Conservation (phyloP, 495 filamentous ascomycete species). For the Corynascus novoguineensis region DNA sequence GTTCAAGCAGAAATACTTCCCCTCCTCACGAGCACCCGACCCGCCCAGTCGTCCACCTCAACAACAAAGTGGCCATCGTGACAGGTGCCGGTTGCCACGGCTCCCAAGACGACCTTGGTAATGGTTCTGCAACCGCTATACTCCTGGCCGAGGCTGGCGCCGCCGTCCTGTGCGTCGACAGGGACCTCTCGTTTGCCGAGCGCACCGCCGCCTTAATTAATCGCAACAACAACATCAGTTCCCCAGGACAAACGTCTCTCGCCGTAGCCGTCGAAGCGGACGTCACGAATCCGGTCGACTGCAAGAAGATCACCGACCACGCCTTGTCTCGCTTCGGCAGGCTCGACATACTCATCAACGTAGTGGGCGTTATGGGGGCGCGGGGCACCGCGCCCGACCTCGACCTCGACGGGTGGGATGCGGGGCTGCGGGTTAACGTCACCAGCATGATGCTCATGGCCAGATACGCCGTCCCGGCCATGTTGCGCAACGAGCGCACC, state of each 20-base stretch:
- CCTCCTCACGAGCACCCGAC: too few relatives aligned
- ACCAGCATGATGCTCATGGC: not conserved
- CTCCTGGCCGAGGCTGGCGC: not conserved
- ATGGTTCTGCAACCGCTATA: not conserved
- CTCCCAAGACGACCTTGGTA: not conserved
- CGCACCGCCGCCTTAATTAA: not conserved
- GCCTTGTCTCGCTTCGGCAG: not conserved
- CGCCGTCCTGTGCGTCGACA: not conserved
- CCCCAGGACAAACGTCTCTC: not conserved
- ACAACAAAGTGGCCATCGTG: not conserved
- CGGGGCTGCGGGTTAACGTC: not conserved
- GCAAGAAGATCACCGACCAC: not conserved
- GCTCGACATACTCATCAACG: not conserved
- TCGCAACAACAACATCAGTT: not conserved
- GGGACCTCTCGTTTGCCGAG: not conserved
- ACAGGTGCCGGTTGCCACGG: not conserved
- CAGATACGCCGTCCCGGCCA: not conserved
- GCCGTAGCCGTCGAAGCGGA: not conserved
- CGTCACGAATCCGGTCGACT: not conserved
- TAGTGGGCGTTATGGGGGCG: not conserved
- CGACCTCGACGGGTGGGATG: not conserved
- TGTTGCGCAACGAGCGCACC: not conserved
- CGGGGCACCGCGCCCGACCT: not conserved
- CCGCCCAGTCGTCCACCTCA: not conserved
- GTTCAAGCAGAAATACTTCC: too few relatives aligned